Percentiles rank a stretch among this genome's conserved stretches.
These are phyloP conservation scores for Cornus florida DNA, from an alignment of 148 eudicot species.

Conservation along the genomic window DNA sequence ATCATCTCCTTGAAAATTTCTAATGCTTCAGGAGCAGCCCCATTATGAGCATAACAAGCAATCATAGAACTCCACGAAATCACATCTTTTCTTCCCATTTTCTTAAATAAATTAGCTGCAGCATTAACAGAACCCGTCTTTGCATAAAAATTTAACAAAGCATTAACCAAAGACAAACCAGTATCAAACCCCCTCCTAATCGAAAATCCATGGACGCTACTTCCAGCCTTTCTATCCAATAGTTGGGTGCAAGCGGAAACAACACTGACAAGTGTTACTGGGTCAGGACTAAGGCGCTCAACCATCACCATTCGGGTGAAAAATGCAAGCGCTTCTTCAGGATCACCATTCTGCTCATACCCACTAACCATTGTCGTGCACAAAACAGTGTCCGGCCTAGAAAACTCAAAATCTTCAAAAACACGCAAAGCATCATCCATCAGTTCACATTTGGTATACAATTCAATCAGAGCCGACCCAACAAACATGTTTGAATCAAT, in stretches of 20 bases:
- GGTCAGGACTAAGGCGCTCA: conserved; percentile 16
- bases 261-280: conserved; percentile 29
- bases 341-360: conserved; percentile 29
- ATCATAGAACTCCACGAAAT: conserved; percentile 42
- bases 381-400: conserved; percentile 30
- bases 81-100: conserved; percentile 32
- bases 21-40: conserved; percentile 27
- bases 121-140: conserved; percentile 26
- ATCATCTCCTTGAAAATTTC: conserved; percentile 33
- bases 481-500: conserved; percentile 25
- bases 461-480: conserved; percentile 35
- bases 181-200: conserved; percentile 19
- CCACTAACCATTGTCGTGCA: conserved; percentile 35
- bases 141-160: conserved; percentile 32
- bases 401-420: conserved; percentile 30
- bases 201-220: conserved; percentile 29
- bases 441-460: conserved; percentile 34
- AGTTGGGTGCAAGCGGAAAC: conserved; percentile 31
- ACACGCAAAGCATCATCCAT: conserved; percentile 30
- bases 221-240: conserved; percentile 24
- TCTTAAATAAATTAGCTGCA: conserved; percentile 26
- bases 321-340: conserved; percentile 17
- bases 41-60: conserved; percentile 34
- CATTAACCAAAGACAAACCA: conserved; percentile 26
- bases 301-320: conserved; percentile 27